Percentiles rank a stretch among this genome's conserved stretches.
These are phyloP conservation scores for Saccharomycopsis hybrid DNA, from an alignment of 1,139 yeast species.

Conservation along the genomic window DNA sequence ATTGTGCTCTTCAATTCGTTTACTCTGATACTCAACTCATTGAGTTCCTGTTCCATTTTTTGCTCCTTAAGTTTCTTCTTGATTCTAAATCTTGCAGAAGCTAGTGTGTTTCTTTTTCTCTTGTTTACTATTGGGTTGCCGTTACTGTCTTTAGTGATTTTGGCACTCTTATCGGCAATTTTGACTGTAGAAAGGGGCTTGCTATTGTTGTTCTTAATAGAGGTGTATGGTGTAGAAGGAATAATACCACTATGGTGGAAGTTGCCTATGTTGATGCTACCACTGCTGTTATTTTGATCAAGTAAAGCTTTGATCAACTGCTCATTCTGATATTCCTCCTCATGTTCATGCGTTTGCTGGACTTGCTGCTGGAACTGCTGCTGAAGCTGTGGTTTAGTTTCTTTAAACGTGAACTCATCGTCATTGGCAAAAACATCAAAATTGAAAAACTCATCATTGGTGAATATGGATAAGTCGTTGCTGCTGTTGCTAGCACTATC, in stretches of 20 bases:
- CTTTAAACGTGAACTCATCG: constrained; percentile 9
- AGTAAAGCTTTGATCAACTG: not conserved
- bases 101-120: constrained; percentile 55
- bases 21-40: constrained; percentile 35
- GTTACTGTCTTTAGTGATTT: constrained; percentile 6
- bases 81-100: constrained; percentile 55
- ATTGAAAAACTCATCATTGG: constrained; percentile 25
- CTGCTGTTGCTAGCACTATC: constrained; percentile 1
- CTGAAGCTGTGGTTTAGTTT: constrained; percentile 5
- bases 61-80: constrained; percentile 56
- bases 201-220: not conserved
- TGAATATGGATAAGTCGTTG: constrained; percentile 20
- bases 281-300: not conserved
- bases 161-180: not conserved
- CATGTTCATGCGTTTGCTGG: not conserved
- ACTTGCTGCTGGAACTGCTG: not conserved
- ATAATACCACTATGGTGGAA: not conserved
- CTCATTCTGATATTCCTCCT: not conserved
- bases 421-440: constrained; percentile 23
- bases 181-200: not conserved
- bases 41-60: constrained; percentile 48
- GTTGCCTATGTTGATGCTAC: not conserved
- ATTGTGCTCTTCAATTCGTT: constrained; percentile 38
- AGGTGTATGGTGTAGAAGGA: not conserved
- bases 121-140: constrained; percentile 31